Base-by-base conservation (phyloP, 2,329 filamentous ascomycete genomes). In the Cercospora berteroae region DNA sequence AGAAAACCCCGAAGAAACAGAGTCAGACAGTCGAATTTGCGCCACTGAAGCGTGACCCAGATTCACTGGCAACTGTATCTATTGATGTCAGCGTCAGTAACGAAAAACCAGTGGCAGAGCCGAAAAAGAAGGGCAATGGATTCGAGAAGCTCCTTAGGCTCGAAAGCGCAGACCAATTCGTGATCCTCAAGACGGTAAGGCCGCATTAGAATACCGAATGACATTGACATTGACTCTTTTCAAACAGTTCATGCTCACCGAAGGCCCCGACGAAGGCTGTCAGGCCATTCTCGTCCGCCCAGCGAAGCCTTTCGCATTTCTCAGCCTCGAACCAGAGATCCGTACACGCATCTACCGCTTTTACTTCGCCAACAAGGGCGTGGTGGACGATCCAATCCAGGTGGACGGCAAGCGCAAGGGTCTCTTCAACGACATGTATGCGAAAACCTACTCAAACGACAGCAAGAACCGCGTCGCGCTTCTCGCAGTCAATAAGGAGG, bases 211-310 rank as follows among this genome's bases (percentile, higher is more conserved):
- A 72, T 5, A 16, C 12, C 12, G 7, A 39, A n/a, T 48, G 29
- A 18, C 23, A 27, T 23, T 31, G 6, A 66, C 73, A 18, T 70
- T 57, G 50, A 18, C 23, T 36, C 1, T 20, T 33, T 18, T 27
- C 0, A 2, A 2, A 16, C 31, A 76, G 74, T 68, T 73, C 44
- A 63, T 76, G 27, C 68, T 79, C 55, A 71, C 74, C 1, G 74
- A 77, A 12, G 77, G 78, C 25, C 68, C 70, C 3, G 73, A 75
- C 50, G 73, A 72, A 31, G 78, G 78, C 18, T 68, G 74, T 58
- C 75, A 79, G 63, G 78, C 76, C 12, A 73, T 80, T 61, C 60
- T 80, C 27, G 29, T 81, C 64, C 74, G 74, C 23, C 77, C 78
- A 2, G 72, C 74, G 29, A 71, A 74, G 56, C 73, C 77, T 0